phyloP scores from a whole-genome alignment of 2,329 filamentous ascomycete genomes.

The Tolypocladium ovalisporum region DNA sequence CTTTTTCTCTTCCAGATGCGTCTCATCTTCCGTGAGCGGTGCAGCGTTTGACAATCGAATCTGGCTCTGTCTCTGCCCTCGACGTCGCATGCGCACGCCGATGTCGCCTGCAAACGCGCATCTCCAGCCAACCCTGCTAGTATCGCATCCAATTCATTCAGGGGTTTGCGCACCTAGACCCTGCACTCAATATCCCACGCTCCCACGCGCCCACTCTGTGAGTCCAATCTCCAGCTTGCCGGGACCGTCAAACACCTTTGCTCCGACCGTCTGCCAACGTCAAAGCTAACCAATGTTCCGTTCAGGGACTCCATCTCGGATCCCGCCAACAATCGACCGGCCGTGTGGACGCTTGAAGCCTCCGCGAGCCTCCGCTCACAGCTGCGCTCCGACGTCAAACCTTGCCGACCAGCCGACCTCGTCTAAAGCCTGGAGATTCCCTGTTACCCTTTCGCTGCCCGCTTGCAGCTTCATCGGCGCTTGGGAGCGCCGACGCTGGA shows the following conservation, averaged over 20 bases:
- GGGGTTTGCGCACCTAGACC: slow-evolving; percentile 1
- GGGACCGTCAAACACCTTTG: background rate
- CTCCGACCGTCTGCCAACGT: background rate
- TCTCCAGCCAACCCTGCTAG: background rate
- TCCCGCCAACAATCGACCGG: background rate
- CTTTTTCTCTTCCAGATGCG: background rate
- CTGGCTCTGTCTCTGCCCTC: background rate
- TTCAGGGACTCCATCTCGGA: background rate
- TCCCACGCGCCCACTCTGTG: background rate
- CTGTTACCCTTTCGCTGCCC: background rate
- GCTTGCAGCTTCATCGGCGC: background rate
- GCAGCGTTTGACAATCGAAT: background rate
- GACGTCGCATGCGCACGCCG: background rate
- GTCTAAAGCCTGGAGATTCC: background rate
- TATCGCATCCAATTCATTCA: background rate
- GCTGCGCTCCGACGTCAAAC: slow-evolving; percentile 3
- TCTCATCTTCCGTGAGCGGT: background rate
- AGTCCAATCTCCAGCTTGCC: background rate
- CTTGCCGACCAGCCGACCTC: slow-evolving; percentile 6
- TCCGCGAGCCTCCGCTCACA: slow-evolving; percentile 9
- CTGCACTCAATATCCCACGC: background rate
- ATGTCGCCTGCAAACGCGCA: background rate
- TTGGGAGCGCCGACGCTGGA: slow-evolving; percentile 6
- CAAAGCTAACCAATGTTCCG: background rate
- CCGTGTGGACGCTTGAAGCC: slow-evolving; percentile 17